These are phyloP conservation scores for Mycogone perniciosa DNA, from an alignment of 2,329 filamentous ascomycete genomes.

Conservation along the genomic window DNA sequence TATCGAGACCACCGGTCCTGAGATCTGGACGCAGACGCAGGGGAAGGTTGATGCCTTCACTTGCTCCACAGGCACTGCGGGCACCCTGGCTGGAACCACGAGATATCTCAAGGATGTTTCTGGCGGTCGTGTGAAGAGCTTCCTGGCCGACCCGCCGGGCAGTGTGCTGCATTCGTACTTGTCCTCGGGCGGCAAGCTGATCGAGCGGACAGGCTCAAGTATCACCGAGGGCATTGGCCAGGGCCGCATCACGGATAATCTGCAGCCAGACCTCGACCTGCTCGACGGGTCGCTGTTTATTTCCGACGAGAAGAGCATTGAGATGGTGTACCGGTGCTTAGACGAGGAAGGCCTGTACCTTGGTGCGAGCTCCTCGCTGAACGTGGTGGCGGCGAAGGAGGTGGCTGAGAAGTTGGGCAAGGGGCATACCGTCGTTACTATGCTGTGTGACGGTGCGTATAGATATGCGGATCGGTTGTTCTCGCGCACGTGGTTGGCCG, in stretches of 20 bases:
- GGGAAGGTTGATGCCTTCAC: slow-evolving; percentile 91
- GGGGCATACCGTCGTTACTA: slow-evolving; percentile 85
- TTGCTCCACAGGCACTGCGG: slow-evolving; percentile 87
- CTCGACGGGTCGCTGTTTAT: slow-evolving; percentile 82
- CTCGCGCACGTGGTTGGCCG: slow-evolving; percentile 80
- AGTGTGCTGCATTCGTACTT: slow-evolving; percentile 92
- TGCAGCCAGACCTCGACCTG: slow-evolving; percentile 75
- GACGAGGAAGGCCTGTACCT: slow-evolving; percentile 95
- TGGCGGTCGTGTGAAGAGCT: slow-evolving; percentile 72
- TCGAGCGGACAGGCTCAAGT: slow-evolving; percentile 74
- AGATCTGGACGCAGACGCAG: slow-evolving; percentile 89
- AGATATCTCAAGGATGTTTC: slow-evolving; percentile 81
- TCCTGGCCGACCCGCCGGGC: slow-evolving; percentile 89
- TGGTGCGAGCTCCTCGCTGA: slow-evolving; percentile 86
- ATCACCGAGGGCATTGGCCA: slow-evolving; percentile 99
- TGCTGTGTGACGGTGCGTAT: slow-evolving; percentile 95
- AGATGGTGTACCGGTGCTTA: slow-evolving; percentile 94
- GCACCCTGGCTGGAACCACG: slow-evolving; percentile 84
- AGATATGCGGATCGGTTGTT: slow-evolving; percentile 92
- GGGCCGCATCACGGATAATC: slow-evolving; percentile 91
- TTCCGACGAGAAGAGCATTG: slow-evolving; percentile 87
- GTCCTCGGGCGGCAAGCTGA: slow-evolving; percentile 71
- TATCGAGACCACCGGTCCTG: slow-evolving; percentile 92
- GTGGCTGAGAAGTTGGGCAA: slow-evolving; percentile 84
- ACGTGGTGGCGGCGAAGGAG: slow-evolving; percentile 92